Percentiles rank a stretch among this genome's conserved stretches.
These are phyloP conservation scores for Ogataea chonburiensis DNA, from an alignment of 805 yeast genomes.

Conservation along the genomic window DNA sequence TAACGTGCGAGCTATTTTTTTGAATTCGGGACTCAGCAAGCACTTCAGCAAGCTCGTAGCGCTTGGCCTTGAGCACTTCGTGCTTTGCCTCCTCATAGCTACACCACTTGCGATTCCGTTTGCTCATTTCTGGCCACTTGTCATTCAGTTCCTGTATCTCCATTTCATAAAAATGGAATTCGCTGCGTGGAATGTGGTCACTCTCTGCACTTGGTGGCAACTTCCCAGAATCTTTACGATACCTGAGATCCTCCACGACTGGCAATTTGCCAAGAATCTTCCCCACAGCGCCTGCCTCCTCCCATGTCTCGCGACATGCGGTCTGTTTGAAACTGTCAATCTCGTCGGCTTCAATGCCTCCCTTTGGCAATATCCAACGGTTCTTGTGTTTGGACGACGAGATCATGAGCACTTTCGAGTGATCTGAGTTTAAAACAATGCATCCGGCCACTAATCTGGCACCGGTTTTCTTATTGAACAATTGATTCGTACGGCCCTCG, in stretches of 20 bases:
- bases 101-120: conserved; percentile 75
- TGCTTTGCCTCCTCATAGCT: conserved; percentile 63
- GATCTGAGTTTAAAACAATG: conserved; percentile 60
- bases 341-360: conserved; percentile 91
- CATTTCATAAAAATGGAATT: conserved; percentile 87
- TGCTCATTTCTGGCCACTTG: conserved; percentile 72
- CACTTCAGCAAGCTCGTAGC: conserved; percentile 69
- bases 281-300: conserved; percentile 91
- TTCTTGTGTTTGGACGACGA: conserved; percentile 67
- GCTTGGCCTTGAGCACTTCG: conserved; percentile 52
- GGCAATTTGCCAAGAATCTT: conserved; percentile 56
- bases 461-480: conserved; percentile 58
- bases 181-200: conserved; percentile 60
- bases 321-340: conserved; percentile 41
- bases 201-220: conserved; percentile 28
- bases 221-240: conserved; percentile 21
- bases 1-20: conserved; percentile 34
- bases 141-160: conserved; percentile 50
- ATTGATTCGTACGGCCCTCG: conserved; percentile 58
- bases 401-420: conserved; percentile 69
- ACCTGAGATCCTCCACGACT: conserved; percentile 54
- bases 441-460: conserved; percentile 94
- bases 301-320: conserved; percentile 94
- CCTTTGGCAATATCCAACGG: conserved; percentile 91
- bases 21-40: conserved; percentile 53